Evolutionary conservation across 345 rosid species (phyloP).

Genomic region (Salix koriyanagi): DNA sequence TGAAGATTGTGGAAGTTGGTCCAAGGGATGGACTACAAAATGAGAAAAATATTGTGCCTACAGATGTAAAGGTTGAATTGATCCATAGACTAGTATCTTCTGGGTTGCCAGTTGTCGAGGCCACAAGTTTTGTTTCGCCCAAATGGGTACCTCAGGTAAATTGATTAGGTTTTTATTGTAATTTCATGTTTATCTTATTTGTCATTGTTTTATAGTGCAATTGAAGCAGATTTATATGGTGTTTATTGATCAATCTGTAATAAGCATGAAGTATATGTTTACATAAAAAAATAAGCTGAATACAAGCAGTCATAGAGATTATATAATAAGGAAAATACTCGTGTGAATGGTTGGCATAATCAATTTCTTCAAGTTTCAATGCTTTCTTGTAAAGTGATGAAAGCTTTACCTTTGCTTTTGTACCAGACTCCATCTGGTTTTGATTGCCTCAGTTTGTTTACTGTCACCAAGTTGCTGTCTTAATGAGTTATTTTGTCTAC

Average conservation of each 20-base stretch:
- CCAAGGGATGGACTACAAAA: constrained; percentile 71
- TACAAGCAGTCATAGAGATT: background rate
- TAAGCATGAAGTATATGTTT: background rate
- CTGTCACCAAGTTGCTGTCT: background rate
- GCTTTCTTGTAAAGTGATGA: background rate
- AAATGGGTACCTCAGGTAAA: constrained; percentile 82
- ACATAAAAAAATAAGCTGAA: background rate
- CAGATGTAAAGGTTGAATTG: constrained; percentile 55
- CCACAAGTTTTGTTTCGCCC: constrained; percentile 78
- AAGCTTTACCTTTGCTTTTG: background rate
- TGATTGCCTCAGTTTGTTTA: background rate
- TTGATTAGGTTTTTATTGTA: background rate
- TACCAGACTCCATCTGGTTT: background rate
- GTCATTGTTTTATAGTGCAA: too few relatives aligned
- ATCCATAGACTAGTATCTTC: constrained; percentile 51
- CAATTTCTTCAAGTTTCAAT: background rate
- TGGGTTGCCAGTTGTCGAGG: constrained; percentile 64
- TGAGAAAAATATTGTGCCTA: constrained; percentile 55
- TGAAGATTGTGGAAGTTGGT: constrained; percentile 81
- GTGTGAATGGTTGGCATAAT: background rate
- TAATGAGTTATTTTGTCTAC: background rate
- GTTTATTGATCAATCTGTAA: background rate
- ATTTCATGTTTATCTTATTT: constrained; percentile 7
- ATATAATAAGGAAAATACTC: background rate
- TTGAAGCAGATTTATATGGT: background rate